Percentiles rank a stretch among this genome's conserved stretches.
These are phyloP conservation scores for Populus hybrid DNA, from an alignment of 441 rosid genomes.

Conservation along the genomic window DNA sequence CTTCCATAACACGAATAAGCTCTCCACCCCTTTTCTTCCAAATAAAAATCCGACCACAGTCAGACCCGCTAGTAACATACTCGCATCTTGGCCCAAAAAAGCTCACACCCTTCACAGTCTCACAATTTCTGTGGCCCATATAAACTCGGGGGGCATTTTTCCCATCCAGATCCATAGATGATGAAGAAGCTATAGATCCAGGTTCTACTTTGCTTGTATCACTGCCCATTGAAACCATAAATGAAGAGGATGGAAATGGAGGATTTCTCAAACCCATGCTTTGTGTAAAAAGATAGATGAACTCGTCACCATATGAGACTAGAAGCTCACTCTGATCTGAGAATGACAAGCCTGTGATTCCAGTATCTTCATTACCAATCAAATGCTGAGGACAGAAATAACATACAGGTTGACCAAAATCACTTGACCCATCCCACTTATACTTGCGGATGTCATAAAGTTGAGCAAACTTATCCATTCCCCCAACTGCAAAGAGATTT, in stretches of 20 bases:
- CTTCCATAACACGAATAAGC: constrained; percentile 75
- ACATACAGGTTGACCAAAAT: constrained; percentile 50
- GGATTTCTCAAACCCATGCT: constrained; percentile 75
- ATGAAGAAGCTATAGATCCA: constrained; percentile 25
- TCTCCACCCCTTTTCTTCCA: constrained; percentile 82
- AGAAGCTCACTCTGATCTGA: constrained; percentile 88
- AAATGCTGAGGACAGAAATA: constrained; percentile 70
- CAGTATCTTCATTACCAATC: constrained; percentile 52
- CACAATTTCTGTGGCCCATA: constrained; percentile 69
- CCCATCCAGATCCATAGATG: constrained; percentile 28
- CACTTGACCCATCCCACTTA: constrained; percentile 53
- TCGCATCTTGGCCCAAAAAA: constrained; percentile 82
- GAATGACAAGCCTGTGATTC: constrained; percentile 84
- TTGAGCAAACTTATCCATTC: constrained; percentile 72
- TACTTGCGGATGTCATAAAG: constrained; percentile 74
- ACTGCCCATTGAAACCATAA: constrained; percentile 31
- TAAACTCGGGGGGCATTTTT: constrained; percentile 54
- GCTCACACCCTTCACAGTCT: constrained; percentile 79
- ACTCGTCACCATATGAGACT: constrained; percentile 67
- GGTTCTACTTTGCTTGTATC: constrained; percentile 27
- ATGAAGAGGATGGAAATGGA: constrained; percentile 40
- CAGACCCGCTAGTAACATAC: constrained; percentile 90
- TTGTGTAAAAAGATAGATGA: constrained; percentile 61
- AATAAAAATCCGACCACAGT: constrained; percentile 87
- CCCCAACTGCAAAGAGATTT: constrained; percentile 83